Base-by-base conservation (phyloP, 75 land plant species). In the Isoetes taiwanensis region DNA sequence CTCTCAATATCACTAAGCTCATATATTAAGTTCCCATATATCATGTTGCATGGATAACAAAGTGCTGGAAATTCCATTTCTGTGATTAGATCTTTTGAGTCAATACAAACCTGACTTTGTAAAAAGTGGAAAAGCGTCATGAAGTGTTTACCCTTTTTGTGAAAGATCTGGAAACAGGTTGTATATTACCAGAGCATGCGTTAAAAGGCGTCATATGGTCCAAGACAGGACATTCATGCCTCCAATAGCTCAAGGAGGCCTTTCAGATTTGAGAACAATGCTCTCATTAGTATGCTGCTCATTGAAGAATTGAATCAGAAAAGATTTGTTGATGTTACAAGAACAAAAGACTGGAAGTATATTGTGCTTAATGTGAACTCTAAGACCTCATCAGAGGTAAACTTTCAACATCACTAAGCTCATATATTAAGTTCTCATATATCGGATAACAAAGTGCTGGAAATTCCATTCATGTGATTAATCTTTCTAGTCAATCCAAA, bases 381-480 rank as follows among this genome's bases (percentile, higher is more conserved):
- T 38, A 84, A 88, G 65, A 72, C 82, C 34, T 84, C 99, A 54
- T 94, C 99, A 53, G 96, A 94, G 96, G 99, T 67, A 89, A 64
- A 75, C 32, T 52, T 26, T 63, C 14, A 19, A 39, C 42, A 24
- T 17, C 6, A 16, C 23, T 43, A 17, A 17, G 17, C 23, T 24
- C 50, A 43, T 43, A 3, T 5, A 43, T 17, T 16, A 65, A 52
- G 54, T 42, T 32, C 40, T 55, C 30, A 42, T 54, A 12, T 64
- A 0, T 20, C n/a, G n/a, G n/a, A n/a, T n/a, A n/a, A n/a, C n/a
- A n/a, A n/a, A n/a, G n/a, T n/a, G n/a, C n/a, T n/a, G n/a, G n/a
- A n/a, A n/a, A n/a, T n/a, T n/a, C n/a, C n/a, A 37, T 10, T 37
- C 12, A 37, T 37, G 39, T 37, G 14, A 37, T 10, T 14, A 10